Percentiles rank a stretch among this genome's conserved stretches.
Conservation (phyloP, 2,329 filamentous ascomycete species). For the Pyrenochaeta sp. region DNA sequence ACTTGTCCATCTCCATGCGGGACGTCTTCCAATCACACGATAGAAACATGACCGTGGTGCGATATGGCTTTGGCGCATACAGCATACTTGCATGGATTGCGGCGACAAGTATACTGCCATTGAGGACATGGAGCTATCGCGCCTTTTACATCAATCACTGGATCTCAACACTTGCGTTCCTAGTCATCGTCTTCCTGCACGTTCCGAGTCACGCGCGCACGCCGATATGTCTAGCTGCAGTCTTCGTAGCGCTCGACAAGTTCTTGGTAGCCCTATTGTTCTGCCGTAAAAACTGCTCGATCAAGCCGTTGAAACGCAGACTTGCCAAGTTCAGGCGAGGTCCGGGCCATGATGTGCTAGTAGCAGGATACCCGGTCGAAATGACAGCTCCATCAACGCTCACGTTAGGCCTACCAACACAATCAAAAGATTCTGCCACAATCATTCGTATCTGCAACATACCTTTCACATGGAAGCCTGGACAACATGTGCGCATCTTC, state of each 20-base stretch:
- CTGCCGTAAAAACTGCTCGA: slow-evolving; percentile 27
- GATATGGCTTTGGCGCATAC: slow-evolving; percentile 38
- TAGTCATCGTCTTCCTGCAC: slow-evolving; percentile 32
- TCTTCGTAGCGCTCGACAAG: slow-evolving; percentile 29
- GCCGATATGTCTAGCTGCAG: slow-evolving; percentile 29
- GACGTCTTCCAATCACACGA: slow-evolving; percentile 32
- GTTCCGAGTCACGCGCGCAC: slow-evolving; percentile 32
- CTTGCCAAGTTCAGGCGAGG: slow-evolving; percentile 15
- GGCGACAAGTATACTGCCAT: slow-evolving; percentile 28
- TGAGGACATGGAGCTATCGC: slow-evolving; percentile 35
- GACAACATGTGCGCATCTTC: slow-evolving; percentile 40
- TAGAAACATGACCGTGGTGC: slow-evolving; percentile 28
- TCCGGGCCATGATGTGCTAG: slow-evolving; percentile 18
- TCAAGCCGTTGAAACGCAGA: slow-evolving; percentile 16
- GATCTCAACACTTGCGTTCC: slow-evolving; percentile 30
- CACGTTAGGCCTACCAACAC: slow-evolving; percentile 8
- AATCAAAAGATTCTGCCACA: slow-evolving; percentile 22
- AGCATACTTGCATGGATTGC: slow-evolving; percentile 33
- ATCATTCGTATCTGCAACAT: slow-evolving; percentile 33
- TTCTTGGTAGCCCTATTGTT: slow-evolving; percentile 12
- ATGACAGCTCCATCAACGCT: slow-evolving; percentile 25
- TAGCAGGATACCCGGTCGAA: slow-evolving; percentile 34
- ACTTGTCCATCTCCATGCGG: slow-evolving; percentile 27
- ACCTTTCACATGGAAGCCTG: slow-evolving; percentile 37
- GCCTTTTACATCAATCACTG: slow-evolving; percentile 41